Percentiles rank a stretch among this genome's conserved stretches.
phyloP scores from a whole-genome alignment of 2,329 filamentous ascomycete genomes.

The Septoria linicola region DNA sequence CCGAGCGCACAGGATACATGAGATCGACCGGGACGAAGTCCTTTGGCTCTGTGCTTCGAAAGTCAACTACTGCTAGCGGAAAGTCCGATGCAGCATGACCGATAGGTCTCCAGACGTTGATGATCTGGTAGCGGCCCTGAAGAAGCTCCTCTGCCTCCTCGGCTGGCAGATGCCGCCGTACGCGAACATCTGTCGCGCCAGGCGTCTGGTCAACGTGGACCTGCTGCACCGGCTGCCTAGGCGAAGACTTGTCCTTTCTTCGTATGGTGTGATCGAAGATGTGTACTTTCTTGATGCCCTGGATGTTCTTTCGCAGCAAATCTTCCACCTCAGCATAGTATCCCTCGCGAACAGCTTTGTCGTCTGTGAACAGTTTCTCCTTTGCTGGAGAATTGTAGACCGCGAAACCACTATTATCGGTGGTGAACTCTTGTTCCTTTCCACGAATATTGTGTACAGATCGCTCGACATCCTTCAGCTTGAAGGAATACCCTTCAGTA shows the following conservation, averaged over 20 bases:
- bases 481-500: slow-evolving; percentile 56
- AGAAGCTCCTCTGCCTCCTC: slow-evolving; percentile 59
- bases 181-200: slow-evolving; percentile 59
- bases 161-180: slow-evolving; percentile 58
- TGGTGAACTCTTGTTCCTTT: slow-evolving; percentile 51
- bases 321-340: slow-evolving; percentile 65
- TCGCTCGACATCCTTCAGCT: slow-evolving; percentile 47
- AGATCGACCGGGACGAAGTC: slow-evolving; percentile 64
- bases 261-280: slow-evolving; percentile 75
- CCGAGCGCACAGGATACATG: slow-evolving; percentile 56
- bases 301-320: slow-evolving; percentile 55
- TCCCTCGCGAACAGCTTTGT: slow-evolving; percentile 52
- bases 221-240: slow-evolving; percentile 65
- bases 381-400: slow-evolving; percentile 54
- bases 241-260: slow-evolving; percentile 52
- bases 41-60: slow-evolving; percentile 55
- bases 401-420: slow-evolving; percentile 60
- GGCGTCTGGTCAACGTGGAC: slow-evolving; percentile 73
- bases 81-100: slow-evolving; percentile 62
- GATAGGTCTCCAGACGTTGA: slow-evolving; percentile 72
- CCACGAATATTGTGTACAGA: slow-evolving; percentile 58
- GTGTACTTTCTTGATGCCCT: slow-evolving; percentile 59
- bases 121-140: slow-evolving; percentile 61
- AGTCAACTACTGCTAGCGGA: slow-evolving; percentile 69
- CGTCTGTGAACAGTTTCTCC: slow-evolving; percentile 58